Base-by-base conservation (phyloP, 805 yeast genomes). In the Nakazawaea holstii region DNA sequence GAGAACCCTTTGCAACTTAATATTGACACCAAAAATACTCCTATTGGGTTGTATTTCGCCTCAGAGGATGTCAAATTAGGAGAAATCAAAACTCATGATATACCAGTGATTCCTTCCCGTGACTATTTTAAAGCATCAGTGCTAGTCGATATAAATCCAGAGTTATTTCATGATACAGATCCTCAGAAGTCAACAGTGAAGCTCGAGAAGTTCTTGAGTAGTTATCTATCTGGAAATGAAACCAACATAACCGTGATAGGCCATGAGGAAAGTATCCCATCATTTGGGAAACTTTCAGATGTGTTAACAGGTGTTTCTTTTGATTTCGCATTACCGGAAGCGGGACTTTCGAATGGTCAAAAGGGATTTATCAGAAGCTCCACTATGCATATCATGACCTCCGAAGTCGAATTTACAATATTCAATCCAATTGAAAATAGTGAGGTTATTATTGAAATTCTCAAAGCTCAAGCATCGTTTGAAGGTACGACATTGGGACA, bases 391-490 rank as follows among this genome's bases (percentile, higher is more conserved):
- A 52, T 81, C 3, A 62, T 80, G 62, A 64, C 74, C 0, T 74
- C 82, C 1, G 80, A 79, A 40, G 68, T 79, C 5, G 83, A 79
- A 53, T 56, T 81, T 48, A 71, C 73, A 0, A 64, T 80, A 0
- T 77, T 58, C 59, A 81, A 81, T 53, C 87, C 87, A 1, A 54
- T 81, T 1, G 47, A 52, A 4, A 79, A 81, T 54, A 58, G 68
- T n/a, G 73, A 68, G 13, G 60, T 76, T 0, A 54, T 61, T n/a
- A 60, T 77, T 11, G 62, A 62, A 8, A 61, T 81, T 15, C 49
- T 65, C 15, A 67, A 67, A 35, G 83, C 77, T 1, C 68, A 66
- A 44, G 85, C 84, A 0, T 63, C 65, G 1, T 70, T 72, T 51
- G 69, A 76, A 39, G 80, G 70, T 3, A 62, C 67, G 4, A 60